Base-by-base conservation (phyloP, 2,329 filamentous ascomycete species). In the Fusarium compactum region DNA sequence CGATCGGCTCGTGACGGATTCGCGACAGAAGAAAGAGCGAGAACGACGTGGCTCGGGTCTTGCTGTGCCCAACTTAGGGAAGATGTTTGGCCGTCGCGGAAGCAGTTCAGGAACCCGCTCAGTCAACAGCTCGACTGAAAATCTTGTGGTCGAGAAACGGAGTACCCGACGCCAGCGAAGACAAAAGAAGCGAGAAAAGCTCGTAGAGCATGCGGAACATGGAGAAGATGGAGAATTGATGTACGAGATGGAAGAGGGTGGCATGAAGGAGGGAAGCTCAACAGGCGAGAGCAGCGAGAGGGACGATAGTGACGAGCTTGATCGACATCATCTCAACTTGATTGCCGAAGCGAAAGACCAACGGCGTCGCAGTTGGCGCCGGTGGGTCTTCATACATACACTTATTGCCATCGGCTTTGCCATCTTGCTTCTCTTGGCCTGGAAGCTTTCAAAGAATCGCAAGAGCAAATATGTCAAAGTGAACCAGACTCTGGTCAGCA, bases 211-310 rank as follows among this genome's bases (percentile, higher is more conserved):
- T 55, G 88, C 88, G 6, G 83, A 83, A 27, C 79, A 89, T 65
- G 90, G 90, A 58, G 92, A 93, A 76, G 89, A 93, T 71, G 90
- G 91, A 40, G 88, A 90, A 78, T 83, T 97, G 75, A 93, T 97
- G 90, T 95, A 93, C 78, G 92, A 96, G 81, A 93, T 95, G 91
- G 95, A 98, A 80, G 91, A 94, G 77, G 93, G 94, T 2, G 87
- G 85, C 4, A 86, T 92, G 76, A 89, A 86, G 65, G 89, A 91
- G 50, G 90, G 91, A 57, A 92, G 87, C 77, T 84, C 83, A 8
- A 90, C 88, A 0, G 88, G 88, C 38, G 85, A 87, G 1, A 90
- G 87, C 79, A 89, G 86, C 83, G 82, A 91, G 74, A 82, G 89
- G 69, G 83, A 90, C 69, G 82, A 87, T 78, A 85, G 90, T 82